Base-by-base conservation (phyloP, 2,329 filamentous ascomycete species). In the Xylariaceae sp. region DNA sequence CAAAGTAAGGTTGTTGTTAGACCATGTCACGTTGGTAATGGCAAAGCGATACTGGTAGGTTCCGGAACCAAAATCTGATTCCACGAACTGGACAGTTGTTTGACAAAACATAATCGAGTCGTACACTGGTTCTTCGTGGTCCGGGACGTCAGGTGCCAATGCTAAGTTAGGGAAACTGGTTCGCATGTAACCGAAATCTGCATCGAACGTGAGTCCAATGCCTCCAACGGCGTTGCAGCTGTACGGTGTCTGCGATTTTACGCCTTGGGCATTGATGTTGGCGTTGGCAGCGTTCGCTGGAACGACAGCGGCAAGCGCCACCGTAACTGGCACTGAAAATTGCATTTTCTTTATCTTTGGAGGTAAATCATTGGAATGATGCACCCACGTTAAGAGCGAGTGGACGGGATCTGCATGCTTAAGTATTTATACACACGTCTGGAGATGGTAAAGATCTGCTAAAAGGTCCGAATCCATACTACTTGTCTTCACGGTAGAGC, bases 151-250 rank as follows among this genome's bases (percentile, higher is more conserved):
- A 6, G 46, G 42, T 22, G 38, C 44, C 10, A 52, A 41, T 20
- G 33, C 6, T 14, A 52, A 47, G 32, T 49, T 38, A 12, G 43
- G 49, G 12, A 52, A 49, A 5, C 23, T 37, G n/a, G 47, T 41
- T 20, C 47, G 47, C 47, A 52, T 44, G 21, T 37, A 23, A 12
- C 37, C 42, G 44, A 49, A 40, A 40, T 52, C 49, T 3, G 44
- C 23, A 6, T 34, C 37, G 17, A 52, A 52, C 5, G 40, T 40
- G 27, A 49, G 27, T 6, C 5, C 11, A 2, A 44, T 23, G 17
- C 49, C 49, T 11, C 49, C 49, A 6, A 44, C 43, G 14, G 49
- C 43, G n/a, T 45, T 49, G 22, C 49, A 52, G 17, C 20, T 21
- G 12, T 42, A 42, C 6, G 49, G 47, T 5, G 49, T 52, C 12